Evolutionary conservation across 148 eudicot species (phyloP).

Genomic region (Linanthus parryae): DNA sequence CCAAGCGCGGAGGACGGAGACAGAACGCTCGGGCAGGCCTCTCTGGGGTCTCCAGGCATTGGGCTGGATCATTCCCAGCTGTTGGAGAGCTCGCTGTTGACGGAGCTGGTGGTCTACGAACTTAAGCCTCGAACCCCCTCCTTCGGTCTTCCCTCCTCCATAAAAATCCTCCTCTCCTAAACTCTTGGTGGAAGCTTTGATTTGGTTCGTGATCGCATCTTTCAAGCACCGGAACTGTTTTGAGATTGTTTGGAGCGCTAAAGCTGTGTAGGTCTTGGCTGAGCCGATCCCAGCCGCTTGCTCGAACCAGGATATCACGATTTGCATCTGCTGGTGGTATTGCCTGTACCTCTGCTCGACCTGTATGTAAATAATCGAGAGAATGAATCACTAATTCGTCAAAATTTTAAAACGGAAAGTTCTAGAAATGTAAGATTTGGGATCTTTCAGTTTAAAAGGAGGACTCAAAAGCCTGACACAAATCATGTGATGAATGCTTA

Average conservation of each 20-base stretch:
- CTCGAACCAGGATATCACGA: constrained; percentile 65
- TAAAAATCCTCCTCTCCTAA: constrained; percentile 56
- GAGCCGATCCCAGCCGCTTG: constrained; percentile 70
- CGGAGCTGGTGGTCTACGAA: constrained; percentile 72
- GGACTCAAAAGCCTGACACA: too few relatives aligned
- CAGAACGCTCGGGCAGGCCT: constrained; percentile 89
- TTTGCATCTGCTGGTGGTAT: constrained; percentile 81
- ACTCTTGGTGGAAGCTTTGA: constrained; percentile 44
- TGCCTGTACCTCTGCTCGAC: constrained; percentile 83
- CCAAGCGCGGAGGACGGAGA: constrained; percentile 95
- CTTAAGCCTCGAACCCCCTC: constrained; percentile 62
- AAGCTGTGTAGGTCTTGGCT: constrained; percentile 69
- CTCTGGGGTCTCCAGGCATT: constrained; percentile 96
- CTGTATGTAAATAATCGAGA: constrained; percentile 17
- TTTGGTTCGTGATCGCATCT: constrained; percentile 55
- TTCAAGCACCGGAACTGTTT: constrained; percentile 75
- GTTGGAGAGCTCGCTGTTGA: constrained; percentile 69
- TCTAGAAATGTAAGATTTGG: too few relatives aligned
- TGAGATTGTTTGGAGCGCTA: constrained; percentile 72
- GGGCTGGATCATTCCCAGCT: constrained; percentile 74
- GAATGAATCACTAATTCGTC: not conserved
- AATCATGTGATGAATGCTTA: too few relatives aligned
- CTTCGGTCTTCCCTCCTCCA: constrained; percentile 29
- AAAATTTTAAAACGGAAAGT: not conserved
- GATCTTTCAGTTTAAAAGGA: too few relatives aligned